phyloP scores from a whole-genome alignment of 78 protist genomes.

The Diacronema lutheri region DNA sequence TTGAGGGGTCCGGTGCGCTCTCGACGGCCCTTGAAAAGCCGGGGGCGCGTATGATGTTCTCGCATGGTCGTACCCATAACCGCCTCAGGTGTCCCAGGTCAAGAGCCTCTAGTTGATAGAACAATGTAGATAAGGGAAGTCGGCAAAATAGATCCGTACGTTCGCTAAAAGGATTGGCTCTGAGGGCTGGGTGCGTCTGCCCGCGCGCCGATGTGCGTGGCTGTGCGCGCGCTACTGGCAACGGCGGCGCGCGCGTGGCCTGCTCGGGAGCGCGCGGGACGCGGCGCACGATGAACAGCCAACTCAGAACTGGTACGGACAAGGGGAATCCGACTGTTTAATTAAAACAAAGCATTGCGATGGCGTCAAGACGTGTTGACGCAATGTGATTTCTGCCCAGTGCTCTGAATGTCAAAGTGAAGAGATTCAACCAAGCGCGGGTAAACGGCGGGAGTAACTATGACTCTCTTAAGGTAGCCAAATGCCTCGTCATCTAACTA shows the following conservation, averaged over 20 bases:
- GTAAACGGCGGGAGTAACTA: conserved; percentile 95
- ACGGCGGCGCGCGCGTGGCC: neutral
- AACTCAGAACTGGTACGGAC: conserved; percentile 66
- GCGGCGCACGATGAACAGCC: neutral
- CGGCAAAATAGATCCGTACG: conserved; percentile 91
- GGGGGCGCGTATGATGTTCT: conserved; percentile 36
- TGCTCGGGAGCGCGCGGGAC: neutral
- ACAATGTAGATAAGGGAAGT: conserved; percentile 90
- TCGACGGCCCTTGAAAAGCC: conserved; percentile 69
- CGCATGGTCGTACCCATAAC: conserved; percentile 72
- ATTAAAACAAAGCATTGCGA: conserved; percentile 84
- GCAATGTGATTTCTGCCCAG: conserved; percentile 91
- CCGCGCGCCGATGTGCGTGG: neutral
- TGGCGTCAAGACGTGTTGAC: conserved; percentile 51
- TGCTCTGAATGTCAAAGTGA: conserved; percentile 90
- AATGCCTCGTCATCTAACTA: conserved; percentile 89
- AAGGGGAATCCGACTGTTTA: conserved; percentile 82
- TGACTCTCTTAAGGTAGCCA: conserved; percentile 95
- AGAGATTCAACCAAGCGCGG: conserved; percentile 94
- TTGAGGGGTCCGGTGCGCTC: conserved; percentile 36
- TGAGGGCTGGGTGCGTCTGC: conserved; percentile 47
- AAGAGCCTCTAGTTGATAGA: conserved; percentile 85
- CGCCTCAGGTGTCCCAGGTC: conserved; percentile 93
- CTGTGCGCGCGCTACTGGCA: neutral
- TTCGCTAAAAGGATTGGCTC: conserved; percentile 93